Conservation (phyloP, 495 filamentous ascomycete genomes). For the Penicillium nucicola region DNA sequence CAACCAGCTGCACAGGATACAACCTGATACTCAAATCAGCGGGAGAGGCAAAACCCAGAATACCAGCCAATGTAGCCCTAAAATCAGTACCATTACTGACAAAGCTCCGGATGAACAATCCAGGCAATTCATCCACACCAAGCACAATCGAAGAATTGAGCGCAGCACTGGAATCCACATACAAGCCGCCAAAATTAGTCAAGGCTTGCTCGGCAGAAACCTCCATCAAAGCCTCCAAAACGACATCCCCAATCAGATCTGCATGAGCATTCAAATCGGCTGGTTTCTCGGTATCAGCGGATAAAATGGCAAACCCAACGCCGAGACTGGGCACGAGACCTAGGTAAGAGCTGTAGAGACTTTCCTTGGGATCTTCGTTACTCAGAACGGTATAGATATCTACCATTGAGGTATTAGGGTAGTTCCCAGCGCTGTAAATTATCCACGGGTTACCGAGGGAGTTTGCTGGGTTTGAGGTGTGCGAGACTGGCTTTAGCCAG, state of each 20-base stretch:
- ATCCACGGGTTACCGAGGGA: conserved; percentile 41
- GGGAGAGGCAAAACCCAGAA: conserved; percentile 26
- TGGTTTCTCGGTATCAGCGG: conserved; percentile 26
- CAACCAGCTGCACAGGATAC: conserved; percentile 37
- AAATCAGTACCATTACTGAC: conserved; percentile 50
- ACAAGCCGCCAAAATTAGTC: conserved; percentile 39
- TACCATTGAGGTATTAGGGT: conserved; percentile 31
- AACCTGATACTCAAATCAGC: conserved; percentile 39
- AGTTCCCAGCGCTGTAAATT: conserved; percentile 27
- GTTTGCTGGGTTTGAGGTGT: conserved; percentile 46
- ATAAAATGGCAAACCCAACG: conserved; percentile 46
- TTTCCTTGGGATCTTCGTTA: conserved; percentile 34
- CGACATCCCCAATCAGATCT: conserved; percentile 23
- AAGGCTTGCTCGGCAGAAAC: conserved; percentile 43
- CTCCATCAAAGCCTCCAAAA: conserved; percentile 41
- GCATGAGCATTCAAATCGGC: conserved; percentile 25
- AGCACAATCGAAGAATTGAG: conserved; percentile 27
- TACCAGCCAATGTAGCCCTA: conserved; percentile 15
- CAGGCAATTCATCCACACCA: conserved; percentile 37
- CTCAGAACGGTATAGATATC: conserved; percentile 52
- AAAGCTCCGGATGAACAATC: conserved; percentile 46
- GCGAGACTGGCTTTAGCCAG: conserved; percentile 47
- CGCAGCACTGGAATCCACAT: conserved; percentile 10
- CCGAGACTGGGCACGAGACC: conserved; percentile 49
- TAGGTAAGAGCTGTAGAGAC: conserved; percentile 42